Evolutionary conservation across 495 filamentous ascomycete genomes (phyloP).

Genomic region (Rhypophila decipiens): DNA sequence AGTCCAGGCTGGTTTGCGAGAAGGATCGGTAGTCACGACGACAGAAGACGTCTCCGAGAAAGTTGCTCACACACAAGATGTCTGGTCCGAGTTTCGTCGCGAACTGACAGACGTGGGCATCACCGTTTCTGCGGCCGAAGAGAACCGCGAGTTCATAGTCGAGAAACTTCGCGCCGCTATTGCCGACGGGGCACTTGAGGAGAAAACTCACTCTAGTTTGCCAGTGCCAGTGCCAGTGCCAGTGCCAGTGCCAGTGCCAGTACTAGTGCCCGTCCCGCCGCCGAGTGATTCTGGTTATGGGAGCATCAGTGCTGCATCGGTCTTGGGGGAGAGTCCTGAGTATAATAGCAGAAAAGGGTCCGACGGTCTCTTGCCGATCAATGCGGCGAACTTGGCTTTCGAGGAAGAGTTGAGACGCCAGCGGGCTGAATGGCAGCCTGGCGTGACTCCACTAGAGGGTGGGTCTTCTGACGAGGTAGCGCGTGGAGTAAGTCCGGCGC

Average conservation of each 20-base stretch:
- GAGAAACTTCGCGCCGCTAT: constrained; percentile 21
- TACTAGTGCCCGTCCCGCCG: too few relatives aligned
- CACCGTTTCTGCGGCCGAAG: constrained; percentile 22
- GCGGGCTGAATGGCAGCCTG: constrained; percentile 7
- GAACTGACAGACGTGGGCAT: constrained; percentile 34
- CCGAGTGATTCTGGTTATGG: constrained; percentile 8
- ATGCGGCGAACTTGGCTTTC: constrained; percentile 12
- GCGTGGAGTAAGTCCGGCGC: too few relatives aligned
- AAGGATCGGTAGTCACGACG: constrained; percentile 22
- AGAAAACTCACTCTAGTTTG: constrained; percentile 7
- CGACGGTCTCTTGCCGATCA: constrained; percentile 10
- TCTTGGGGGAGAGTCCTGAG: constrained; percentile 2
- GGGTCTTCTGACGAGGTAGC: too few relatives aligned
- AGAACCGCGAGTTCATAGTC: constrained; percentile 26
- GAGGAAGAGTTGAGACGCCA: constrained; percentile 14
- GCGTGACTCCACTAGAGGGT: too few relatives aligned
- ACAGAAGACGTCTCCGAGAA: constrained; percentile 18
- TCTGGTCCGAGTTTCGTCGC: constrained; percentile 29
- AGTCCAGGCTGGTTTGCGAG: constrained; percentile 27
- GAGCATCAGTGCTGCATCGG: constrained; percentile 7
- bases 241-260: too few relatives aligned
- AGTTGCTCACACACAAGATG: constrained; percentile 22
- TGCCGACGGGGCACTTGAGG: constrained; percentile 19
- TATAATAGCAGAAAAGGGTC: not conserved
- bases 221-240: too few relatives aligned